Evolutionary conservation across 129 eudicot species (phyloP).

Genomic region (Chrysanthemum seticuspe): DNA sequence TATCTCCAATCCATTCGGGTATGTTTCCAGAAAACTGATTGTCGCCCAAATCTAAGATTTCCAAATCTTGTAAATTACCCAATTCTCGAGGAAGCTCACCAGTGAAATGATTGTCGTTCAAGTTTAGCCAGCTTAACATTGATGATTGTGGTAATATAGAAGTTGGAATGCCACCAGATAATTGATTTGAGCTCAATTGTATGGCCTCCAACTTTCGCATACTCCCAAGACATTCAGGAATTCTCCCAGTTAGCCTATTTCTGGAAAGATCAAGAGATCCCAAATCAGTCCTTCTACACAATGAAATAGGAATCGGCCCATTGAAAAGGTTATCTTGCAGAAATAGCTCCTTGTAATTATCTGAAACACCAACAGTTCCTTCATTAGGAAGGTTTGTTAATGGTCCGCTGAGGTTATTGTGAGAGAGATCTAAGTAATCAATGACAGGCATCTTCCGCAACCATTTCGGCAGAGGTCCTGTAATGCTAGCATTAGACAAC

Average conservation of each 20-base stretch:
- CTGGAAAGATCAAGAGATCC: background rate
- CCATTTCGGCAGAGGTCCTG: constrained; percentile 20
- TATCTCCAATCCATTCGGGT: background rate
- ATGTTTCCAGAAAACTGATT: background rate
- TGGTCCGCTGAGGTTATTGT: constrained; percentile 7
- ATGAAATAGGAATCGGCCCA: background rate
- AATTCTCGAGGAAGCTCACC: constrained; percentile 1
- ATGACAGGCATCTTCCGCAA: background rate
- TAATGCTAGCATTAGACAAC: background rate
- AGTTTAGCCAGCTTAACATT: background rate
- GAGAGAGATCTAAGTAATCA: background rate
- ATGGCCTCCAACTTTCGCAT: background rate
- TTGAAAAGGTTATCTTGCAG: constrained; percentile 14
- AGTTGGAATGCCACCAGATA: background rate
- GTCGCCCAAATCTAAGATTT: background rate
- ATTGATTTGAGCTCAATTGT: background rate
- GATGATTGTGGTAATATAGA: background rate
- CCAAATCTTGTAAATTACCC: background rate
- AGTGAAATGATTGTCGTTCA: background rate
- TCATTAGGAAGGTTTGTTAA: background rate
- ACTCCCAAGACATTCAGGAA: too few species aligned
- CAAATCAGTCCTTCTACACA: background rate
- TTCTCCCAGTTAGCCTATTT: background rate
- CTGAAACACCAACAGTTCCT: background rate
- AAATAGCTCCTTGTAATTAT: too few species aligned